Conservation (phyloP, 176 grass and related monocot genomes). For the Puccinellia tenuiflora region DNA sequence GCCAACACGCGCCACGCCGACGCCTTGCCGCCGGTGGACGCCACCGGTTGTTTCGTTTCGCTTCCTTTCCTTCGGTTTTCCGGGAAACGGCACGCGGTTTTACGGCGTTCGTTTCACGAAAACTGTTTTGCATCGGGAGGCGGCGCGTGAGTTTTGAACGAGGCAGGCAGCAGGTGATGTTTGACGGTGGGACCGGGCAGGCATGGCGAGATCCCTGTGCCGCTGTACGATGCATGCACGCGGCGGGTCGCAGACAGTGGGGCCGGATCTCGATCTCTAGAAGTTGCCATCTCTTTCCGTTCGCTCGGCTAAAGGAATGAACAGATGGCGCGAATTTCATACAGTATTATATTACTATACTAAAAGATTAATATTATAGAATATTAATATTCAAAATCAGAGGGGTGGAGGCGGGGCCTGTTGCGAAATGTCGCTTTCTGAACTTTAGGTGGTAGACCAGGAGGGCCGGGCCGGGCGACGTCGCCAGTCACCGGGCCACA, state of each 20-base stretch:
- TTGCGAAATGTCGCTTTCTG: conserved; percentile 28
- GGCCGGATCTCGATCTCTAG: neutral
- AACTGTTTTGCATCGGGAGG: neutral
- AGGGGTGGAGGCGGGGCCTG: neutral
- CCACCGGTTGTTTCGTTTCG: neutral
- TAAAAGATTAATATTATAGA: neutral
- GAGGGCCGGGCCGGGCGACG: neutral
- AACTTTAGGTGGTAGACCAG: neutral
- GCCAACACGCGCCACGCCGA: conserved; percentile 21
- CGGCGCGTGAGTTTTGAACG: neutral
- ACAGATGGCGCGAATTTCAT: neutral
- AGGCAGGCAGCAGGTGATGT: neutral
- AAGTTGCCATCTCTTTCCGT: neutral
- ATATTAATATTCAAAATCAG: neutral
- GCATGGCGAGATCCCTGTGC: neutral
- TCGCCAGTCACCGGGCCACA: conserved; percentile 20
- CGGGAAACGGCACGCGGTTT: neutral
- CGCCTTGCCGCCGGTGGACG: conserved; percentile 7
- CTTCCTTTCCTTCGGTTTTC: neutral
- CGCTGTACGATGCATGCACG: too few relatives aligned
- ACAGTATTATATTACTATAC: neutral
- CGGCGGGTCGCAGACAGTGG: conserved; percentile 3
- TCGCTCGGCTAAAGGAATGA: neutral
- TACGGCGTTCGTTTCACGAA: neutral
- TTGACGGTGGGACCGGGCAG: neutral